These are phyloP conservation scores for Copromyces sp. DNA, from an alignment of 495 filamentous ascomycete genomes.

Conservation along the genomic window DNA sequence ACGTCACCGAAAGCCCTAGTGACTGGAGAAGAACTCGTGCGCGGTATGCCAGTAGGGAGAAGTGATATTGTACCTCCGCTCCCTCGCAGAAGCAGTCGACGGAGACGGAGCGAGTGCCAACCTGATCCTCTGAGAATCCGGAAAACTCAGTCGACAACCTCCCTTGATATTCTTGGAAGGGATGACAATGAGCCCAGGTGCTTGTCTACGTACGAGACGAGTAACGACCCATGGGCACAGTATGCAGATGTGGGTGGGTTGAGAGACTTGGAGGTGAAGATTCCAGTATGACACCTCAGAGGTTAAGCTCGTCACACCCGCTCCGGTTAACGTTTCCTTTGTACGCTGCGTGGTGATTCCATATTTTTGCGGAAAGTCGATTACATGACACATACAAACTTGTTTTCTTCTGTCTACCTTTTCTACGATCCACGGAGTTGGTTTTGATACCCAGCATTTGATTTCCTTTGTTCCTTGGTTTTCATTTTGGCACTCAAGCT, in stretches of 20 bases:
- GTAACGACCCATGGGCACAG: conserved; percentile 23
- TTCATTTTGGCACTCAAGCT: neutral
- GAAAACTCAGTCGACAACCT: conserved; percentile 3
- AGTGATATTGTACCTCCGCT: conserved; percentile 4
- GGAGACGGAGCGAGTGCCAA: conserved; percentile 6
- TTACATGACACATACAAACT: neutral
- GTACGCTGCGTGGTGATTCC: neutral
- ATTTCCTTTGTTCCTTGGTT: neutral
- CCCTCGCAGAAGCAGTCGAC: conserved; percentile 10
- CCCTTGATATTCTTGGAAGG: neutral
- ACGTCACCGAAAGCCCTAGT: neutral
- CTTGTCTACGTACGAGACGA: neutral
- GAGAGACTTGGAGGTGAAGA: conserved; percentile 8
- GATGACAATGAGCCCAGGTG: neutral
- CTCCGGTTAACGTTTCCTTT: neutral
- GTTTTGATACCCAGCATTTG: neutral
- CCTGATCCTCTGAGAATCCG: conserved; percentile 14
- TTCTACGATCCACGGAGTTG: neutral
- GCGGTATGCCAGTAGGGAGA: neutral
- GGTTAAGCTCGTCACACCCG: neutral
- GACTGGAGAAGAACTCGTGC: neutral
- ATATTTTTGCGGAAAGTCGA: neutral
- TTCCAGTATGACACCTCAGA: neutral
- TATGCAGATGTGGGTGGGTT: conserved; percentile 24
- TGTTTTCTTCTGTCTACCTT: neutral